phyloP scores from a whole-genome alignment of 2,329 filamentous ascomycete genomes.

The Pseudocercospora crystallina region DNA sequence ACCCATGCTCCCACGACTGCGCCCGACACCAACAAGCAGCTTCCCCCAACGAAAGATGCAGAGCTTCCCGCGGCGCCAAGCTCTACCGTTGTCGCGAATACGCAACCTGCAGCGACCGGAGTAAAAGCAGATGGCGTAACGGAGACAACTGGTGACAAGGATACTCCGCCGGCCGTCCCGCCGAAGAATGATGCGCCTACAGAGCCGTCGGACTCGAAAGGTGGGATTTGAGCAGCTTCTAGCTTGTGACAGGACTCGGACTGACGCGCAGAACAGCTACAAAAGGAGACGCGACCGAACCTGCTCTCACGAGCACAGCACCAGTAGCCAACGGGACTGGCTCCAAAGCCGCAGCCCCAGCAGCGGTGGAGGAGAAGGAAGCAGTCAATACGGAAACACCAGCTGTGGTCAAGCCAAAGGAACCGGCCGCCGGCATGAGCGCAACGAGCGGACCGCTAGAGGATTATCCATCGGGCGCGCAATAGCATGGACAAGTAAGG shows the following conservation, averaged over 20 bases:
- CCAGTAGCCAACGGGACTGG: not conserved
- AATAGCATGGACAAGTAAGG: not conserved
- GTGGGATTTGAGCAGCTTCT: too few species aligned
- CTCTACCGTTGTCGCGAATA: not conserved
- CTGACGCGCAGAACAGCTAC: not conserved
- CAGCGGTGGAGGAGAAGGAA: conserved; percentile 9
- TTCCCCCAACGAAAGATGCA: conserved; percentile 15
- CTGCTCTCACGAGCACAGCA: not conserved
- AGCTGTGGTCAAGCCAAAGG: not conserved
- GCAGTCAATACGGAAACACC: conserved; percentile 10
- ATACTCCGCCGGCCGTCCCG: conserved; percentile 19
- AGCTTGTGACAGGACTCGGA: not conserved
- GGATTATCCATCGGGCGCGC: conserved; percentile 20
- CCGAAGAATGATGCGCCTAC: conserved; percentile 19
- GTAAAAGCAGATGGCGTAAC: not conserved
- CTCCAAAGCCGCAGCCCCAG: conserved; percentile 6
- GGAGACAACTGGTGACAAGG: not conserved
- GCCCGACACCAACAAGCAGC: conserved; percentile 24
- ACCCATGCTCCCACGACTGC: conserved; percentile 2
- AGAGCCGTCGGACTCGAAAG: not conserved
- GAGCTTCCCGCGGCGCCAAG: not conserved
- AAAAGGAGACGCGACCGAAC: conserved; percentile 6
- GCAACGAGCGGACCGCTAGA: conserved; percentile 26
- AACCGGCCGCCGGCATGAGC: conserved; percentile 21
- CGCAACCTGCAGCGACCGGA: conserved; percentile 3